Percentiles rank a stretch among this genome's conserved stretches.
Evolutionary conservation across 164 flowering plant genomes (phyloP).

Genomic region (Vitis rupestris): DNA sequence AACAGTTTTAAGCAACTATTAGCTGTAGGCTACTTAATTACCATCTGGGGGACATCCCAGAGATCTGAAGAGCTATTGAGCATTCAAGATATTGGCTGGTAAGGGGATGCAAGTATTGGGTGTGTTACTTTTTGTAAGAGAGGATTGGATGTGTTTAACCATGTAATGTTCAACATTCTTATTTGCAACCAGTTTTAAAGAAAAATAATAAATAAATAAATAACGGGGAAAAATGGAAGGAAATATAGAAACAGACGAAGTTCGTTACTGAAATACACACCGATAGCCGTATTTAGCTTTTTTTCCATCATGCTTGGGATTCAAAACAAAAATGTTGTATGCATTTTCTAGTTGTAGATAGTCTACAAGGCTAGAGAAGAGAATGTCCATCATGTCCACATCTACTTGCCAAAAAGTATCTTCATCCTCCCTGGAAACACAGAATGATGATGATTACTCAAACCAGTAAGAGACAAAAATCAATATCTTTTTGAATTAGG

Average conservation of each 20-base stretch:
- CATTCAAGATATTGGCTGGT: too few relatives aligned
- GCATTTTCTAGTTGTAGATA: constrained; percentile 85
- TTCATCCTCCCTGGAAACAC: constrained; percentile 48
- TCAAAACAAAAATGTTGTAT: constrained; percentile 82
- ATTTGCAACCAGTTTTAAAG: too few relatives aligned
- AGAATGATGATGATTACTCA: not conserved
- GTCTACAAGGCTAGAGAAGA: constrained; percentile 72
- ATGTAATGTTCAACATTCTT: not conserved
- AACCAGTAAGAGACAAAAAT: not conserved
- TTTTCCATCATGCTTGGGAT: constrained; percentile 57
- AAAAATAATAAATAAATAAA: too few relatives aligned
- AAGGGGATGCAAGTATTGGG: too few relatives aligned
- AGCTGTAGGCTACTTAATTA: not conserved
- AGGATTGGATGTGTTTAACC: not conserved
- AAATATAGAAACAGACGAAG: not conserved
- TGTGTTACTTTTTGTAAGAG: too few relatives aligned
- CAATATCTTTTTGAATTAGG: too few relatives aligned
- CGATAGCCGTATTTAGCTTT: constrained; percentile 80
- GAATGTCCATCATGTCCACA: constrained; percentile 70
- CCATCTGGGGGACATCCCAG: not conserved
- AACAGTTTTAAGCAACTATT: not conserved
- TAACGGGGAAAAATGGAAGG: too few relatives aligned
- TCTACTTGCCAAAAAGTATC: constrained; percentile 84
- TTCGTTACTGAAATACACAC: constrained; percentile 33
- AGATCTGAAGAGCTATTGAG: not conserved